Base-by-base conservation (phyloP, 495 filamentous ascomycete genomes). In the Annulohypoxylon nitens region DNA sequence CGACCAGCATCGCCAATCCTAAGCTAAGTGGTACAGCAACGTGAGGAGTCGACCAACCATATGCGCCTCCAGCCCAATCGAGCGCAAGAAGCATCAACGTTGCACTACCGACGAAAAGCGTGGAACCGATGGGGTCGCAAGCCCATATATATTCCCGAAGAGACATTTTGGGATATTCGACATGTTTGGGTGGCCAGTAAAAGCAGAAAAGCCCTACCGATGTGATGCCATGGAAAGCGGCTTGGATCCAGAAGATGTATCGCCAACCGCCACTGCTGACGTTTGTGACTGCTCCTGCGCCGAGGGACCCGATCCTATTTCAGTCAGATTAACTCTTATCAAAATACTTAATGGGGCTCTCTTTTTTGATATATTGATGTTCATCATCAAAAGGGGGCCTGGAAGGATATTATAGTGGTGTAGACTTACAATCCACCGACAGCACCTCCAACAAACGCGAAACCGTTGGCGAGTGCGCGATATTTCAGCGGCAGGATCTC, bases 241-340 rank as follows among this genome's bases (percentile, higher is more conserved):
- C 87, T 76, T 89, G 87, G 14, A 89, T 87, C 87, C 86, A 88
- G 78, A 88, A 89, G 60, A 88, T 88, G 59, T 83, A 81, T 2
- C 87, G 79, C 87, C 87, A 89, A 18, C 87, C 87, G 0, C 68
- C 71, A 1, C 79, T 51, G 70, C 75, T 78, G 1, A 76, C 66
- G 57, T 87, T 86, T 0, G 86, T 87, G 3, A 87, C 81, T n/a
- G 80, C 86, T 8, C 86, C 86, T 3, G 86, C 84, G 37, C 83
- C 83, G 2, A 88, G 73, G 14, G 79, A 73, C 12, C 83, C 86
- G 51, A 85, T 73, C 25, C 84, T 86, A 37, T 33, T 37, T 25
- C 30, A 47, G 25, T 61, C 36, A 39, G 16, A 0, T 58, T 30
- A 54, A 47, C 18, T 3, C 14, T 9, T 48, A 30, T 36, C 23